phyloP scores from a whole-genome alignment of 202 grass and related monocot genomes.

The Schoenoplectus tabernaemontani region DNA sequence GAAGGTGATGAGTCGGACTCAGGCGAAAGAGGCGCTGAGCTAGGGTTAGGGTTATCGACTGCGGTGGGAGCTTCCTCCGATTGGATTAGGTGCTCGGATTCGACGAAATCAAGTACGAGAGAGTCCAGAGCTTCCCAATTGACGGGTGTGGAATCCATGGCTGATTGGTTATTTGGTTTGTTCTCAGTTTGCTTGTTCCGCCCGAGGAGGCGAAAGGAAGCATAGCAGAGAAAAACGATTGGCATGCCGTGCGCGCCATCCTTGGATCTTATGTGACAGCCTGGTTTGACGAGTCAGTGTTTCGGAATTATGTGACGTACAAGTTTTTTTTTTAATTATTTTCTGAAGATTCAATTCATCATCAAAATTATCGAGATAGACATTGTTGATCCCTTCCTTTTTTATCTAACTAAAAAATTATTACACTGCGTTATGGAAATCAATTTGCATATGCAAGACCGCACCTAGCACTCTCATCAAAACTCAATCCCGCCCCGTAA shows the following conservation, averaged over 20 bases:
- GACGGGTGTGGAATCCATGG: slow-evolving; percentile 35
- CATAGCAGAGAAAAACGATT: background rate
- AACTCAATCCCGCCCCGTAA: too few relatives aligned
- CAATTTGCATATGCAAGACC: too few relatives aligned
- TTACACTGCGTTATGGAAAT: too few relatives aligned
- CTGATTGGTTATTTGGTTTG: background rate
- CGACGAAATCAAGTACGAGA: slow-evolving; percentile 71
- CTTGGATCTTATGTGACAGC: background rate
- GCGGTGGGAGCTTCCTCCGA: slow-evolving; percentile 20
- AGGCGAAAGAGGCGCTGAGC: slow-evolving; percentile 35
- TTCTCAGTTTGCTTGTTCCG: background rate
- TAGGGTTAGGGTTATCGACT: slow-evolving; percentile 32
- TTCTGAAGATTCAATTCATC: too few relatives aligned
- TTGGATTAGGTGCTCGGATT: slow-evolving; percentile 67
- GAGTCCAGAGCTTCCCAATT: slow-evolving; percentile 86
- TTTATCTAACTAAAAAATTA: too few relatives aligned
- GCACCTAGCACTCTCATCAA: too few relatives aligned
- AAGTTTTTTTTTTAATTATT: too few relatives aligned
- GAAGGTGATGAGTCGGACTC: slow-evolving; percentile 29
- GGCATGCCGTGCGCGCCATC: background rate
- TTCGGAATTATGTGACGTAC: background rate
- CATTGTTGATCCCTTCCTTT: too few relatives aligned
- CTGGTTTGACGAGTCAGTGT: background rate
- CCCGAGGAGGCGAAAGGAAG: slow-evolving; percentile 6
- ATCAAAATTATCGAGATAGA: too few relatives aligned